phyloP scores from a whole-genome alignment of 2,329 filamentous ascomycete species.

The Didymella arachidicola region DNA sequence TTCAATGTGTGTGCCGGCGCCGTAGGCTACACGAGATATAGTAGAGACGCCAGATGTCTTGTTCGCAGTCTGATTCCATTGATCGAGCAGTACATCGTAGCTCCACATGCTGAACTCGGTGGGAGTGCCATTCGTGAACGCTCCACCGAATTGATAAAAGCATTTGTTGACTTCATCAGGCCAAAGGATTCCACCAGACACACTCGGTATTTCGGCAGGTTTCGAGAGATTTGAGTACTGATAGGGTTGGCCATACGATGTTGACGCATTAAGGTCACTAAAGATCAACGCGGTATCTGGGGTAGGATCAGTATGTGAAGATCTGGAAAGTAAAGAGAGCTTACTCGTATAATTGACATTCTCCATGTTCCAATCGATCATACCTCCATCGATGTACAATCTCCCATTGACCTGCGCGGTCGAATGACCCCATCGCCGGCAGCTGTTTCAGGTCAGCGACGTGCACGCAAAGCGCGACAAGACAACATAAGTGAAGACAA shows the following conservation, averaged over 20 bases:
- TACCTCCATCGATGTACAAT: conserved; percentile 69
- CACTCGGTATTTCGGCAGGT: conserved; percentile 63
- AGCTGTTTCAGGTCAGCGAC: conserved; percentile 28
- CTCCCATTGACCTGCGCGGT: conserved; percentile 66
- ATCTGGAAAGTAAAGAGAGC: neutral
- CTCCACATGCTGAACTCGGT: conserved; percentile 61
- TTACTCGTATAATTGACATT: conserved; percentile 59
- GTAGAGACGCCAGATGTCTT: conserved; percentile 50
- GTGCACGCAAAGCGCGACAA: neutral
- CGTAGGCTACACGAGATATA: conserved; percentile 60
- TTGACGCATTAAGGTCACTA: conserved; percentile 61
- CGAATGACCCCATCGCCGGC: conserved; percentile 62
- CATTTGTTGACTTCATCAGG: conserved; percentile 68
- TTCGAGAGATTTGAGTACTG: conserved; percentile 67
- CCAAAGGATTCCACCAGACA: conserved; percentile 63
- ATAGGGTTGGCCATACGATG: conserved; percentile 56
- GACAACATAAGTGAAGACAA: neutral
- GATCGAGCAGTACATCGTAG: conserved; percentile 65
- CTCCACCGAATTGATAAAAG: conserved; percentile 69
- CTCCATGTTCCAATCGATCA: conserved; percentile 64
- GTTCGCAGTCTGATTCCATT: conserved; percentile 61
- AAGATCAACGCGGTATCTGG: conserved; percentile 64
- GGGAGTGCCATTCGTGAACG: conserved; percentile 56
- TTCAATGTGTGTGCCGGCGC: conserved; percentile 64
- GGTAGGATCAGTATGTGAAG: neutral